Conservation (phyloP, 495 filamentous ascomycete genomes). For the Trichocladium uniseriatum region DNA sequence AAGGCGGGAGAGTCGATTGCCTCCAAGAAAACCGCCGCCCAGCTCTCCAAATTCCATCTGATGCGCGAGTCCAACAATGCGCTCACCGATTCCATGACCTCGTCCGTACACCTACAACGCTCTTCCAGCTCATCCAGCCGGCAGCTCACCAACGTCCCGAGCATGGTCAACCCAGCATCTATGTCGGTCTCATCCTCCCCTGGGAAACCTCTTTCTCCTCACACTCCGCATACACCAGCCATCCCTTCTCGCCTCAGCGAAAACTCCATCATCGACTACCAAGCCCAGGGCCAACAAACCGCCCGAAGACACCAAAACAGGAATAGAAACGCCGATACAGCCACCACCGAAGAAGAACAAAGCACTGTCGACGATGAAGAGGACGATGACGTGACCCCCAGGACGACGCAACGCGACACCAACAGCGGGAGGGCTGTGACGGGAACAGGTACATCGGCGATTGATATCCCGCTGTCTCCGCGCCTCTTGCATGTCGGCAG, state of each 20-base stretch:
- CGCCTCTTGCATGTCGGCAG: constrained; percentile 44
- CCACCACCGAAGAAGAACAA: constrained; percentile 28
- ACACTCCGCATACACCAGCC: constrained; percentile 89
- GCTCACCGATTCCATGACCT: constrained; percentile 80
- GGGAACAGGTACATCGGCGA: constrained; percentile 48
- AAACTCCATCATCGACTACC: constrained; percentile 73
- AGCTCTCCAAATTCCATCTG: constrained; percentile 65
- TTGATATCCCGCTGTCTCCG: constrained; percentile 77
- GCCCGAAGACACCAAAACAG: constrained; percentile 12
- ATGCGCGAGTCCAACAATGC: constrained; percentile 82
- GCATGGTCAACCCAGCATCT: constrained; percentile 74
- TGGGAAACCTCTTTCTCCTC: constrained; percentile 84
- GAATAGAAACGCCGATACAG: too few relatives aligned
- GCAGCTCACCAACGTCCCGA: constrained; percentile 72
- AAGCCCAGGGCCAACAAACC: constrained; percentile 24
- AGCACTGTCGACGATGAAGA: neutral
- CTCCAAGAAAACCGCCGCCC: constrained; percentile 56
- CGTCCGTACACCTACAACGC: constrained; percentile 70
- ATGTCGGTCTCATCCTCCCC: constrained; percentile 79
- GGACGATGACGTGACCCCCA: constrained; percentile 19
- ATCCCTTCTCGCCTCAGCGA: constrained; percentile 88
- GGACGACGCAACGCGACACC: constrained; percentile 23
- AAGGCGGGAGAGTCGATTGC: constrained; percentile 46
- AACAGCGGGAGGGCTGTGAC: neutral
- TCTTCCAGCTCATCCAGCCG: constrained; percentile 78